Evolutionary conservation across 768 basidiomycete species (phyloP), one percentile per base, ranked within the genome.

Genomic region (Thelephora ganbajun): DNA sequence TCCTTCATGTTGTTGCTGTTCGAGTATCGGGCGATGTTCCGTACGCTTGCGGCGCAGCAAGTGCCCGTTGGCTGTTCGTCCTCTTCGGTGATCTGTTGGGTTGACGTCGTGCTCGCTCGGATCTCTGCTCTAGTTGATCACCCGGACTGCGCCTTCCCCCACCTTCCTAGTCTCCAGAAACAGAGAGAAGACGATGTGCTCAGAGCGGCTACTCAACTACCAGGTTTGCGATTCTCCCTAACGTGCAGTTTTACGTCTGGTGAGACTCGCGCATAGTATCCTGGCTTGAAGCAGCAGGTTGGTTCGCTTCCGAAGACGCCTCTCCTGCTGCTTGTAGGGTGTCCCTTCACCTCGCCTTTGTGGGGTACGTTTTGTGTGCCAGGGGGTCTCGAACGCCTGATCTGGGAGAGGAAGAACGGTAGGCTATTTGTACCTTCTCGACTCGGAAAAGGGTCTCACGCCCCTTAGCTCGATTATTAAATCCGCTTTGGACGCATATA

Each of bases 281-380:
- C 6, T 87, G 76, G 80, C 48, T 61, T n/a, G 64, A 61, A 37
- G 55, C 83, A 22, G 56, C 68, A 7, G 57, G 55, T 12, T 58
- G 72, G 6, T 60, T 83, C 13, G 61, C 66, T 11, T 80, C 78
- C 2, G 61, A 66, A 14, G 53, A 66, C 19, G 62, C 68, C 18
- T 86, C 85, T 16, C 72, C 76, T 22, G 79, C 80, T 16, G 70
- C 79, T 5, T 71, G 69, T 54, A 73, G 83, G 3, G 58, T 86
- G 36, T 70, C 76, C 6, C 54, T 76, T n/a, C 70, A 68, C 23
- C 61, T 88, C 30, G 46, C 72, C 43, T 76, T 81, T 53, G 75
- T 70, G 14, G 67, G 65, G 35, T 73, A 76, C 54, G 66, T 87
- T 22, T 30, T 30, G 60, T 87, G 50, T 59, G 55, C 13, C 70